phyloP scores from a whole-genome alignment of 192 early-diverging fungal species.

The Backusella macrospora region DNA sequence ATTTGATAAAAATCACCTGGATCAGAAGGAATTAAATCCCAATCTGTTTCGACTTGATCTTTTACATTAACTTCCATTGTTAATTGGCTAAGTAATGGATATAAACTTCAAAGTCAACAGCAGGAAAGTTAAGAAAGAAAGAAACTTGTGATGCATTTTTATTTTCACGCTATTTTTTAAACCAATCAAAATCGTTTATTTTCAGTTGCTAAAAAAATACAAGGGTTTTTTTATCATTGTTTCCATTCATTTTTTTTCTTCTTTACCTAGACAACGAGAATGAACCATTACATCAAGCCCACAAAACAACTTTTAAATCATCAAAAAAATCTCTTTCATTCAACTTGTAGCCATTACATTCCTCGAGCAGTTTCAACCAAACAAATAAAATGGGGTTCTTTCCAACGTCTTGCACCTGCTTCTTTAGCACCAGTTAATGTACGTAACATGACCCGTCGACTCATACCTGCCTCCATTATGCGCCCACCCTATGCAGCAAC shows the following conservation, averaged over 20 bases:
- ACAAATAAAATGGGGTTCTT: constrained; percentile 5
- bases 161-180: too few species aligned
- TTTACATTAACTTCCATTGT: not conserved
- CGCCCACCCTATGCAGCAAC: constrained; percentile 60
- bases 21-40: not conserved
- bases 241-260: too few species aligned
- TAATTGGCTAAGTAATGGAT: too few species aligned
- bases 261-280: too few species aligned
- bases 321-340: not conserved
- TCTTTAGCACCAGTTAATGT: constrained; percentile 29
- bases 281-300: too few species aligned
- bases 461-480: constrained; percentile 48
- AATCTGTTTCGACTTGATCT: not conserved
- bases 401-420: constrained; percentile 28
- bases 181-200: too few species aligned
- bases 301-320: too few species aligned
- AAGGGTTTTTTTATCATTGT: too few species aligned
- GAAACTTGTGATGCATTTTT: too few species aligned
- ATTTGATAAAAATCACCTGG: not conserved
- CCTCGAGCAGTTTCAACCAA: not conserved
- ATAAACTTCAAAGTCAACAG: too few species aligned
- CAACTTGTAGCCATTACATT: not conserved
- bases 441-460: constrained; percentile 24
- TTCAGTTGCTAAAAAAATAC: too few species aligned
- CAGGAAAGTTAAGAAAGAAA: too few species aligned